Base-by-base conservation (phyloP, 1,284 basidiomycete species). In the Trichosporon faecale region DNA sequence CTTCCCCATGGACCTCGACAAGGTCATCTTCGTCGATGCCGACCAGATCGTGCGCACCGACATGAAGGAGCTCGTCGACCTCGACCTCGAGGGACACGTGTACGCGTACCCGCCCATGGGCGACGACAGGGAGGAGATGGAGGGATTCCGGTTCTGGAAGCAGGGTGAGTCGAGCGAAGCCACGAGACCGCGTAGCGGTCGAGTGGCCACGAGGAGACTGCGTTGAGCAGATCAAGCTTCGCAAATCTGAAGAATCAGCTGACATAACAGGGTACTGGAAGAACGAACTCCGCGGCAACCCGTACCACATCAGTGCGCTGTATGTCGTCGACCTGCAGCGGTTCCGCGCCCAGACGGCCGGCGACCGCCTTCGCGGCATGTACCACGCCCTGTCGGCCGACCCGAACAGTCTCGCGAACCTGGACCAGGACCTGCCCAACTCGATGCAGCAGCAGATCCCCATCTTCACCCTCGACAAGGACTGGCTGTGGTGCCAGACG, bases 51-150 rank as follows among this genome's bases (percentile, higher is more conserved):
- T 99, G 7, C 89, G 97, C 6, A 89, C 93, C n/a, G 96, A 99
- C 82, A 84, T 99, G 76, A 90, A 95, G 80, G 94, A 97, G 79
- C 86, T 99, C 9, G 91, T 97, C 11, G 91, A 97, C 75, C 82
- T 98, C 65, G 93, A 99, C 80, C 85, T 99, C 12, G 88, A 94
- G 55, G 95, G 95, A 0, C 91, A 92, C 0, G 94, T 95, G 0
- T 97, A 97, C 76, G 95, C 91, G 0, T 98, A 97, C 78, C 93
- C 95, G 0, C 96, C 96, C 0, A 99, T 99, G 96, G 96, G 96
- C 3, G 90, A 97, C 77, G 94, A 97, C 79, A 91, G 95, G 71
- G 83, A 86, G 31, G 97, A 97, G 67, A 96, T 98, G 91, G 96
- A 98, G 81, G 94, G 94, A 0, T 98, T 95, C 86, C 87, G 96